A percentile compares a stretch with the other conserved stretches of the same genome.
phyloP scores from a whole-genome alignment of 2,329 filamentous ascomycete genomes.

The Aurifilum marmelostoma region DNA sequence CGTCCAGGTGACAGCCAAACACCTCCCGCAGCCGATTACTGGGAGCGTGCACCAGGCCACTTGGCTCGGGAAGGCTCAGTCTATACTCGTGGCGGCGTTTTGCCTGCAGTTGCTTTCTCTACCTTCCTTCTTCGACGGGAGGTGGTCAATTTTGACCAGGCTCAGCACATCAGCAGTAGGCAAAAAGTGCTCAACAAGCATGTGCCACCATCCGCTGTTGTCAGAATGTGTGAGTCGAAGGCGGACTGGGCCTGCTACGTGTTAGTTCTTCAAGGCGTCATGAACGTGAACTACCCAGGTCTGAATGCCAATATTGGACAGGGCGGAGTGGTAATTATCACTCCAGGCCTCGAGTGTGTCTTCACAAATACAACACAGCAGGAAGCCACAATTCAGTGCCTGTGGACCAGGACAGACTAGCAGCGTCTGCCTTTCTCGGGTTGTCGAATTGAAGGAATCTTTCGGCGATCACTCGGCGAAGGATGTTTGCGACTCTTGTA shows the following conservation, averaged over 20 bases:
- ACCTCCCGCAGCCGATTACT: background rate
- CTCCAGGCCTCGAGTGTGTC: background rate
- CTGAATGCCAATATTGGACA: conserved; percentile 13
- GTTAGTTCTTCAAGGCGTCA: conserved; percentile 6
- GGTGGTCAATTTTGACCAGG: background rate
- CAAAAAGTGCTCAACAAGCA: conserved; percentile 18
- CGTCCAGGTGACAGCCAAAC: background rate
- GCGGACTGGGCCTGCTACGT: background rate
- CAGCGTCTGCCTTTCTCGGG: background rate
- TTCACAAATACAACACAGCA: conserved; percentile 9
- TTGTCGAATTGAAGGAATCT: background rate
- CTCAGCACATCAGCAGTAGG: conserved; percentile 2
- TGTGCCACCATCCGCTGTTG: background rate
- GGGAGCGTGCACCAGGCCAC: conserved; percentile 20
- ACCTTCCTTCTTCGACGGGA: conserved; percentile 15
- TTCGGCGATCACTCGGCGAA: background rate
- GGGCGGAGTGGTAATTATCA: conserved; percentile 7
- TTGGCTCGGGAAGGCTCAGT: background rate
- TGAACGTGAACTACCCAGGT: conserved; percentile 5
- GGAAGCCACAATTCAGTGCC: conserved; percentile 17
- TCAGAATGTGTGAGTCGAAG: background rate
- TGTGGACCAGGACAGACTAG: conserved; percentile 9
- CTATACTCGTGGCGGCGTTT: background rate
- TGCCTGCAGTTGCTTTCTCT: background rate
- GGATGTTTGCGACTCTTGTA: background rate